Base-by-base conservation (phyloP, 768 basidiomycete genomes). In the Grammothele lineata region DNA sequence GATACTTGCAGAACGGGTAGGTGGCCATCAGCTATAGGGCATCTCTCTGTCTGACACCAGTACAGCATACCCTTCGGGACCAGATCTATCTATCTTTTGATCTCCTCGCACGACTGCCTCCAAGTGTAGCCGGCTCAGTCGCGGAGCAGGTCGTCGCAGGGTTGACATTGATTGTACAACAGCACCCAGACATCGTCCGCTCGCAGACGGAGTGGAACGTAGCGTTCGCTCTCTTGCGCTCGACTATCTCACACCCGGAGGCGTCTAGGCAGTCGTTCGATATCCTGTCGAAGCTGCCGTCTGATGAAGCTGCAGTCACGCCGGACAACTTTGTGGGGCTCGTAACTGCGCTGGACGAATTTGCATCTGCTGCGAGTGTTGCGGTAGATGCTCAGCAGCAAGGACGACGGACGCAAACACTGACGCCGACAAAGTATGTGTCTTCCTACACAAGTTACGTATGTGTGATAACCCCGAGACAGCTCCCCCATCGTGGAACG, bases 171-270 rank as follows among this genome's bases (percentile, higher is more conserved):
- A 80, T 99, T 33, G 69, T 95, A n/a, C 79, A 87, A 58, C 81
- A 85, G 38, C 81, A 94, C 55, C 72, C 75, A 37, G 72, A 80
- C 6, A 79, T 91, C 21, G 81, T 93, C 53, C 92, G 85, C 45
- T 93, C 92, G 1, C 85, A 87, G 55, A 97, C 95, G 0, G 95
- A 98, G 62, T 99, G 95, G 95, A 92, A 90, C 51, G 71, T 98
- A 33, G 78, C 94, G 18, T 90, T 94, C 58, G 87, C 90, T 1
- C 72, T 97, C 23, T 76, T 98, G 53, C 81, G 90, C 39, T 85
- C 85, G 1, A 94, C 92, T 0, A 78, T 93, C 34, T 73, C 83
- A 11, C 87, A 96, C 60, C 80, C 90, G 9, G 90, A 92, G 64
- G 94, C 93, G 5, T 83, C 91, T 21, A 84, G 88, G 30, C 70